Percentiles rank a stretch among this genome's conserved stretches.
Evolutionary conservation across 1,284 basidiomycete species (phyloP).

Genomic region (Puccinia hordei): DNA sequence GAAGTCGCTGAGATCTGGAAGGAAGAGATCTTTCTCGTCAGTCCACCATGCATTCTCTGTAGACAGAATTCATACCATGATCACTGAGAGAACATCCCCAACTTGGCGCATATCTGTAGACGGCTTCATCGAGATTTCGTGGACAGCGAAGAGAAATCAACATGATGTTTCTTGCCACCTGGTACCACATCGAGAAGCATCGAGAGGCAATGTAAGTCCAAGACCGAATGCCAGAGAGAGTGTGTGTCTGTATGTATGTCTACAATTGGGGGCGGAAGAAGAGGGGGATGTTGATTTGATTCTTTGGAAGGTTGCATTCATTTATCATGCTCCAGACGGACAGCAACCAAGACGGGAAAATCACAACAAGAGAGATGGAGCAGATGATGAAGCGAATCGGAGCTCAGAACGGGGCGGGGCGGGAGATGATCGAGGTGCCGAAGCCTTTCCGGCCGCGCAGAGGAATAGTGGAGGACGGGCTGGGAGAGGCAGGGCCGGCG

Average conservation of each 20-base stretch:
- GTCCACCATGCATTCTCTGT: not conserved
- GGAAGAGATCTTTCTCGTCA: constrained; percentile 43
- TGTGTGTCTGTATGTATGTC: no score
- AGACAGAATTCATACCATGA: no score
- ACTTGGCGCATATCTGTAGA: not conserved
- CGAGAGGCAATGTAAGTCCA: constrained; percentile 38
- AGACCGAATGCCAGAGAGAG: not conserved
- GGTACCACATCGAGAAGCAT: constrained; percentile 51
- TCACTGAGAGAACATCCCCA: no score
- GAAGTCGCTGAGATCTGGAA: constrained; percentile 26
- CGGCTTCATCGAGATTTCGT: constrained; percentile 27
- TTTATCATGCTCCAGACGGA: constrained; percentile 44
- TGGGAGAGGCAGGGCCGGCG: not conserved
- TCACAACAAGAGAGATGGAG: not conserved
- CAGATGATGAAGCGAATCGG: not conserved
- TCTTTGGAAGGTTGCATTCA: constrained; percentile 19
- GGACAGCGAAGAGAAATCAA: constrained; percentile 25
- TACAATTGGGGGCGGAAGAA: not conserved
- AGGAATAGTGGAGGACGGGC: not conserved
- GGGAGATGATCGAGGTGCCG: not conserved
- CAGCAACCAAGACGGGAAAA: constrained; percentile 20
- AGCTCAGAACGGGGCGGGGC: no score
- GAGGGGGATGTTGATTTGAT: not conserved
- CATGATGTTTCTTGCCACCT: constrained; percentile 43
- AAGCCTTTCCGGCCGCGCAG: not conserved